Evolutionary conservation across 2,329 filamentous ascomycete species (phyloP), one percentile per base, ranked within the genome.

Genomic region (Diaporthe humulicola): DNA sequence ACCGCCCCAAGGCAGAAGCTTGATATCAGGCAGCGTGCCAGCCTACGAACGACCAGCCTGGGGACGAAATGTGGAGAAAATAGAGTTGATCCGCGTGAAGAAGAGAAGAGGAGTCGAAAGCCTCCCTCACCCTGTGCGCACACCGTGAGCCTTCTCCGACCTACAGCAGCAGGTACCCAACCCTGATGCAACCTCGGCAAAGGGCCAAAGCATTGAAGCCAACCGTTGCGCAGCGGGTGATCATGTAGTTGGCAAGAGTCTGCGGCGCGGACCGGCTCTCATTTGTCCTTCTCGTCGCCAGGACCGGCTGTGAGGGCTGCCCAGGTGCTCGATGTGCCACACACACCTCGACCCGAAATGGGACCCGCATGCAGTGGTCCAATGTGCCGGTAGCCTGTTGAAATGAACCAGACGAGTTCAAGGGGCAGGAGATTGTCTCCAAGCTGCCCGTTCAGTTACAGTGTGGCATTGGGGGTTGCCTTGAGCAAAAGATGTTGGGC

Each of bases 371-470:
- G 45, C 45, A 50, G 48, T 67, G 64, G 9, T n/a, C 57, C 70
- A 72, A 54, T 58, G 25, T 40, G 45, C 40, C 50, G 70, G 70
- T 54, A 64, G 70, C 70, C 70, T 72, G 58, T 72, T n/a, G 57
- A 22, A 52, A 38, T 38, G 14, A 33, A 12, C 19, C 30, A 52
- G 30, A 28, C 17, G 45, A 54, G 33, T 2, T 12, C 54, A 17
- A 3, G 38, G 15, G 33, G 48, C 0, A n/a, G 22, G 5, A 14
- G 12, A 5, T 28, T n/a, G 28, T 28, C 17, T 25, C 22, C 19
- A 6, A 45, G 6, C 10, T 33, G 2, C 8, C 33, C 36, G 17
- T 19, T 3, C 28, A 7, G 30, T 42, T 33, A 42, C 22, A 54
- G 15, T 7, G 57, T 50, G 19, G 17, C 9, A 45, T n/a, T 30